phyloP scores from a whole-genome alignment of 2,329 filamentous ascomycete genomes.

The Scytalidium lignicola region DNA sequence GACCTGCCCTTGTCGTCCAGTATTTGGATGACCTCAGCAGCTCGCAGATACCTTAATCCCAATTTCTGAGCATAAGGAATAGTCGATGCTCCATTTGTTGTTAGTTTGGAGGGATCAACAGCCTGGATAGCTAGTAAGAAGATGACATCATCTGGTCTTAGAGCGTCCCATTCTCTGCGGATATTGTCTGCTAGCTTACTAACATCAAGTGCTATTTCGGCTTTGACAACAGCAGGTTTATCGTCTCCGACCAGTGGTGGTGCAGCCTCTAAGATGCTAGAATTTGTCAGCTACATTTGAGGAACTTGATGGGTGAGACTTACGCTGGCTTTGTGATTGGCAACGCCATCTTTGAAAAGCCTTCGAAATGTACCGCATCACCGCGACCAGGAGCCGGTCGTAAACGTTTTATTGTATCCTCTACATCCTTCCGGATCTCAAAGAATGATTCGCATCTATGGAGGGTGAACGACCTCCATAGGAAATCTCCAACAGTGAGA shows the following conservation, averaged over 20 bases:
- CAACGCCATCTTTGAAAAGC: slow-evolving; percentile 88
- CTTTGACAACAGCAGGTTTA: slow-evolving; percentile 77
- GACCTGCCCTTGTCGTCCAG: slow-evolving; percentile 78
- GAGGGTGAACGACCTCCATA: slow-evolving; percentile 90
- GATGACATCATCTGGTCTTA: slow-evolving; percentile 82
- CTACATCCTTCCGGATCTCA: slow-evolving; percentile 85
- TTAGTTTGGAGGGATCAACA: slow-evolving; percentile 40
- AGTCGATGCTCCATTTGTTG: slow-evolving; percentile 48
- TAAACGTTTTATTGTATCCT: slow-evolving; percentile 73
- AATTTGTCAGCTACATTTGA: slow-evolving; percentile 11
- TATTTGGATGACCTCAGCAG: slow-evolving; percentile 80
- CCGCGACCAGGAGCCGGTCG: slow-evolving; percentile 61
- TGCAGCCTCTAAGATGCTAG: slow-evolving; percentile 70
- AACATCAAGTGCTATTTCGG: slow-evolving; percentile 81
- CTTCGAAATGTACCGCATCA: slow-evolving; percentile 69
- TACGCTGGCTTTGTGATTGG: slow-evolving; percentile 74
- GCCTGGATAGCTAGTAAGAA: slow-evolving; percentile 77
- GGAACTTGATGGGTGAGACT: slow-evolving; percentile 15
- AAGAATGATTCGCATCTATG: slow-evolving; percentile 92
- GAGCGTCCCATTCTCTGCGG: slow-evolving; percentile 81
- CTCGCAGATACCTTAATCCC: slow-evolving; percentile 66
- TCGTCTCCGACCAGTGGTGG: slow-evolving; percentile 79
- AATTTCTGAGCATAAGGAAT: slow-evolving; percentile 53
- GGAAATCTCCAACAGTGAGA: slow-evolving; percentile 86
- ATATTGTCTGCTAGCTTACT: slow-evolving; percentile 71